Percentiles rank a stretch among this genome's conserved stretches.
Evolutionary conservation across 2,329 filamentous ascomycete species (phyloP).

Genomic region (Cyanodermella asteris): DNA sequence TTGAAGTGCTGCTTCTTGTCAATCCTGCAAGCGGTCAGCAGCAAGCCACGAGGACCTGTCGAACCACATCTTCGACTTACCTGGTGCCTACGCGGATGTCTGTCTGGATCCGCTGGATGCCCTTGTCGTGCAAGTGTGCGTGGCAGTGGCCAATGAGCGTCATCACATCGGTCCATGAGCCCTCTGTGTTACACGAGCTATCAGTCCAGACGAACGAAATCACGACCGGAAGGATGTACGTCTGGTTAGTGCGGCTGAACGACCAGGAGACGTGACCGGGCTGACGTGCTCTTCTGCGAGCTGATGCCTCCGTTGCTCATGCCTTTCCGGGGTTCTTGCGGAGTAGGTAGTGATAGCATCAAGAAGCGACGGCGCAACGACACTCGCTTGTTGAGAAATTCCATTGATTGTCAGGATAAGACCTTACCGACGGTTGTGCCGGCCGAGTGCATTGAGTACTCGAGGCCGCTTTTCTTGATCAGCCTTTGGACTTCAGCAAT

Average conservation of each 20-base stretch:
- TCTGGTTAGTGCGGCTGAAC: background rate
- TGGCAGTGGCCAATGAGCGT: constrained; percentile 70
- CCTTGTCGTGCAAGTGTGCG: constrained; percentile 49
- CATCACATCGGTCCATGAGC: constrained; percentile 77
- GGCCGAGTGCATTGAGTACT: constrained; percentile 77
- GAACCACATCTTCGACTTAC: constrained; percentile 21
- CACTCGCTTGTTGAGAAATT: constrained; percentile 1
- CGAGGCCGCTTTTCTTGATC: constrained; percentile 57
- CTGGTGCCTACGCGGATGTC: constrained; percentile 70
- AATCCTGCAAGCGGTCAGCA: constrained; percentile 29
- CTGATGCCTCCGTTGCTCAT: too few species aligned
- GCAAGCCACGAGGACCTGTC: constrained; percentile 1
- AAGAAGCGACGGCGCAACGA: too few species aligned
- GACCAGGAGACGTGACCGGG: background rate
- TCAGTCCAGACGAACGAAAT: background rate
- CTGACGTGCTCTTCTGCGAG: too few species aligned
- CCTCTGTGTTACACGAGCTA: too few species aligned
- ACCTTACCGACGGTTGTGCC: constrained; percentile 72
- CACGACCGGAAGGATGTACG: background rate
- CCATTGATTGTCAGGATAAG: constrained; percentile 3
- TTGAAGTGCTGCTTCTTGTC: constrained; percentile 66
- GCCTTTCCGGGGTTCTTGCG: too few species aligned
- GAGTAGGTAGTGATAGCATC: too few species aligned
- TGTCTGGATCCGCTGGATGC: constrained; percentile 65
- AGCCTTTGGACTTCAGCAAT: constrained; percentile 76